Base-by-base conservation (phyloP, 768 basidiomycete genomes). In the Leccinum obscurum region DNA sequence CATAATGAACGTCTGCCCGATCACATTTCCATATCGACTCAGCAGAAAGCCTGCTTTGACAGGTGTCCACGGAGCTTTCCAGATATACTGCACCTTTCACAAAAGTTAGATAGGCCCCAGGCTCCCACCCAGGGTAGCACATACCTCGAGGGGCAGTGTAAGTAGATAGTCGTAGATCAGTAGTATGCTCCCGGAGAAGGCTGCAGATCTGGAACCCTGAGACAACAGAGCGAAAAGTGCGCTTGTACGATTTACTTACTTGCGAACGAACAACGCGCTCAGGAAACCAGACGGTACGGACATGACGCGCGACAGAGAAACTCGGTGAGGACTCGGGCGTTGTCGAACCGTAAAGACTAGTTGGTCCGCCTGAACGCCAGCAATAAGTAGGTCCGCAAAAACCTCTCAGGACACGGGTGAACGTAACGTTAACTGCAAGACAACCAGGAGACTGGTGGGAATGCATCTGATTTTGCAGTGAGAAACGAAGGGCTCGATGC, bases 1-100 rank as follows among this genome's bases (percentile, higher is more conserved):
- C 20, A n/a, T 4, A 26, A 68, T 52, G 1, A 62, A 4, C 1
- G 34, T n/a, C 13, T 68, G 60, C 9, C 67, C 61, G 1, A 68
- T 15, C 55, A 65, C 39, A 53, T 61, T 68, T 41, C 44, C 61
- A 15, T 68, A 68, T n/a, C 67, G 63, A 26, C 60, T 67, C 11
- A 61, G 24, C 24, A 68, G 59, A 48, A 68, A 68, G 7, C 48
- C 51, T 6, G 11, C 8, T 15, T 68, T 68, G 48, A 60, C 55
- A 6, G 30, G 1, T 11, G 65, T 52, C 62, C 66, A 60, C 1
- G 65, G 65, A 6, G 63, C 52, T 6, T 58, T 54, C 66, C 66
- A 68, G 1, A 67, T 64, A 39, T 67, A 58, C 26, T 57, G 52
- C 34, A 65, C 55, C 65, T 17, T 55, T 28, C 14, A 10, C 22